These are phyloP conservation scores for Rhynchosporium secalis DNA, from an alignment of 2,329 filamentous ascomycete genomes.

Conservation along the genomic window DNA sequence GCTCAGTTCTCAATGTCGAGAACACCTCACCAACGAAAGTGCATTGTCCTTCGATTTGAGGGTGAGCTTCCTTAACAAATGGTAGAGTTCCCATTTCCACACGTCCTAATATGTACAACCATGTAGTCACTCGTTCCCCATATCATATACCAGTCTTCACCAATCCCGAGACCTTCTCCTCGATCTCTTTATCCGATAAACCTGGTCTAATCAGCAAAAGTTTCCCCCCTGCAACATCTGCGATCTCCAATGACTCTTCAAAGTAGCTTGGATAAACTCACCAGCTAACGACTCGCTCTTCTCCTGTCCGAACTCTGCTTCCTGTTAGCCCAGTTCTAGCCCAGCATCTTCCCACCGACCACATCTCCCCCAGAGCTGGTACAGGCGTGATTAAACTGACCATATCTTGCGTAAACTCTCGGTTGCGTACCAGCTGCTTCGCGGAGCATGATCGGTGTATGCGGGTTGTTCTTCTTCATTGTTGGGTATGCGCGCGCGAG, in stretches of 20 bases:
- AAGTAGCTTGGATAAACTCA: slow-evolving; percentile 38
- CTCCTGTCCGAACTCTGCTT: slow-evolving; percentile 65
- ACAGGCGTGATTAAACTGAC: slow-evolving; percentile 50
- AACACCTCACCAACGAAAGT: not conserved
- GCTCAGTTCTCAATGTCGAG: not conserved
- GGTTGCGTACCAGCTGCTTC: slow-evolving; percentile 85
- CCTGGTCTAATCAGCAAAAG: slow-evolving; percentile 44
- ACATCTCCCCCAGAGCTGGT: not conserved
- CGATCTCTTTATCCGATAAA: slow-evolving; percentile 69
- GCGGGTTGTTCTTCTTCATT: slow-evolving; percentile 99
- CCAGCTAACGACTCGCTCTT: slow-evolving; percentile 63
- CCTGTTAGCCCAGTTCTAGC: slow-evolving; percentile 5
- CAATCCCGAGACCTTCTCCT: slow-evolving; percentile 63
- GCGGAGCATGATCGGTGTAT: slow-evolving; percentile 89
- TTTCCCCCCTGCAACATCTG: slow-evolving; percentile 19
- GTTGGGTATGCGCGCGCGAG: slow-evolving; percentile 89
- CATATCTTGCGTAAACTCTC: slow-evolving; percentile 89
- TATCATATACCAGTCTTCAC: slow-evolving; percentile 48
- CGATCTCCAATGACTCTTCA: not conserved
- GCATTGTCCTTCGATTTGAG: not conserved
- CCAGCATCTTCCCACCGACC: not conserved
- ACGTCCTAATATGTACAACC: slow-evolving; percentile 16
- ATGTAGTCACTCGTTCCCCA: not conserved
- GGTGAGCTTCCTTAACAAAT: not conserved
- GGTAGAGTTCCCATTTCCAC: not conserved